Base-by-base conservation (phyloP, 441 rosid species). In the Dalechampia spathulata region DNA sequence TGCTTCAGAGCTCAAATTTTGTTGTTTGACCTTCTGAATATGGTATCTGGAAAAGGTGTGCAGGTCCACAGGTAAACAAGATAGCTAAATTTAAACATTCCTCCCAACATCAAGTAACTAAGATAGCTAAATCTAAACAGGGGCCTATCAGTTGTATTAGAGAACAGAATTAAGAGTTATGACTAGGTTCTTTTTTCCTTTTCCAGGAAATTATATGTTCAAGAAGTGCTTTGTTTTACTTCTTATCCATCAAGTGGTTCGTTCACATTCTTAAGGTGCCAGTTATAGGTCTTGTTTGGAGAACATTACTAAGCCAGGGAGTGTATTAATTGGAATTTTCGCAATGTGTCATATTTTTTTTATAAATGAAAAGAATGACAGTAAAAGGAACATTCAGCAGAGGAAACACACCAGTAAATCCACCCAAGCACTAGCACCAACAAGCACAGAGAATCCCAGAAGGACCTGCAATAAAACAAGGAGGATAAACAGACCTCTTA, bases 361-460 rank as follows among this genome's bases (percentile, higher is more conserved):
- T 12, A 30, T 6, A 15, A 15, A 27, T 36, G 8, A 19, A 22
- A 27, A 28, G 1, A 19, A 12, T n/a, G 19, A 11, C 21, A 37
- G 13, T 5, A 16, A 42, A 32, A 47, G 38, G 9, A 43, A 51
- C 23, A 19, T 16, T 37, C 23, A 34, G 45, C 30, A 39, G 37
- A 14, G 14, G 36, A 61, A 63, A 66, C 71, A 0, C 55, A 94
- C 99, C 98, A 94, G 74, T 67, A 94, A 77, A 75, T 94, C 98
- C 60, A 84, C 98, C 98, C 98, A 94, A 6, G 98, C 85, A 74
- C 91, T 94, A 58, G 99, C 92, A 61, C 99, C 99, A 52, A 90
- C 96, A 60, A 94, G 90, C 62, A 94, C 75, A 43, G 99, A 94
- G 78, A 94, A 94, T 58, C 99, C 99, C 55, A 94, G 69, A 49